Evolutionary conservation across 2,329 filamentous ascomycete species (phyloP).

Genomic region (Capronia epimyces): DNA sequence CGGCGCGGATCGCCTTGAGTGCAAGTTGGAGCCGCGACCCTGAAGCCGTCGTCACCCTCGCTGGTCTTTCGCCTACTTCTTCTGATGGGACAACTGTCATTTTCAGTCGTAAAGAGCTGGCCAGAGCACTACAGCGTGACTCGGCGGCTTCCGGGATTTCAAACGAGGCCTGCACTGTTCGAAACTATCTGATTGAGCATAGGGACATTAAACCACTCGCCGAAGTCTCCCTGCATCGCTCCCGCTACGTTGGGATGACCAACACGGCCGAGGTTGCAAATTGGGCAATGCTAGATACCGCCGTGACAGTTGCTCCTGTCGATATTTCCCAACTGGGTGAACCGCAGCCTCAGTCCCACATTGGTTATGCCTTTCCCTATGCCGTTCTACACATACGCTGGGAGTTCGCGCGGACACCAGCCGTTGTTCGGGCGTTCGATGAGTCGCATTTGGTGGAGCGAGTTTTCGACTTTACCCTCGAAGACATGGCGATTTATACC

Average conservation of each 20-base stretch:
- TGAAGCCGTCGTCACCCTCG: conserved; percentile 30
- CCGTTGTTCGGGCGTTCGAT: conserved; percentile 23
- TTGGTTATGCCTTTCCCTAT: conserved; percentile 42
- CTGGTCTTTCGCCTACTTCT: conserved; percentile 21
- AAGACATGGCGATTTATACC: conserved; percentile 49
- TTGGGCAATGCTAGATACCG: conserved; percentile 47
- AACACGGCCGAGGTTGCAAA: conserved; percentile 41
- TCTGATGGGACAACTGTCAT: conserved; percentile 16
- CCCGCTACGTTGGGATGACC: conserved; percentile 45
- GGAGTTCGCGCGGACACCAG: conserved; percentile 36
- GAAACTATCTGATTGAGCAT: conserved; percentile 42
- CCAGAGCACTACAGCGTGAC: conserved; percentile 16
- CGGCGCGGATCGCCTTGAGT: conserved; percentile 28
- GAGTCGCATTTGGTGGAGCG: conserved; percentile 38
- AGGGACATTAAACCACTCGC: conserved; percentile 44
- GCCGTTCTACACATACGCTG: conserved; percentile 48
- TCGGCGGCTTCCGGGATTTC: conserved; percentile 2
- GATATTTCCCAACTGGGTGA: conserved; percentile 11
- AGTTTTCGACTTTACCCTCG: conserved; percentile 50
- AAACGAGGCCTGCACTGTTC: conserved; percentile 15
- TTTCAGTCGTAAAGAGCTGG: conserved; percentile 23
- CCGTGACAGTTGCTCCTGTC: conserved; percentile 37
- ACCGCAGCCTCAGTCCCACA: conserved; percentile 29
- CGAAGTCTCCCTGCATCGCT: conserved; percentile 42
- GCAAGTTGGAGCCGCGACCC: conserved; percentile 22